phyloP scores from a whole-genome alignment of 2,329 filamentous ascomycete genomes.

The Cordyceps pruinosa region DNA sequence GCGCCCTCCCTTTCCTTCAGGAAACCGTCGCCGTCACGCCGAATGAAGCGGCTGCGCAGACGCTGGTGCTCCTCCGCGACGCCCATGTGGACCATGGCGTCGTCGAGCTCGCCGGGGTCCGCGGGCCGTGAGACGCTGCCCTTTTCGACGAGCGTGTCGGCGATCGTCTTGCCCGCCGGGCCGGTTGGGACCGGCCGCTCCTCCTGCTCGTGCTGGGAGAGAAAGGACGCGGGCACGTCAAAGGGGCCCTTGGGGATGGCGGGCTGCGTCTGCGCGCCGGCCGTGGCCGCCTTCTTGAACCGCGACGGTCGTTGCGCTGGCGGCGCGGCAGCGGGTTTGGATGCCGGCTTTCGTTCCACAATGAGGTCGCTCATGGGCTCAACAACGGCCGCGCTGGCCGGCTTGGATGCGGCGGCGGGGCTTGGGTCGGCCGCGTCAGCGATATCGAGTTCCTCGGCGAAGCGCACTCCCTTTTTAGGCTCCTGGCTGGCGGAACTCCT shows the following conservation, averaged over 20 bases:
- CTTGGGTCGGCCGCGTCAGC: constrained; percentile 35
- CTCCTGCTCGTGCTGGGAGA: constrained; percentile 27
- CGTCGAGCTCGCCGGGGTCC: constrained; percentile 61
- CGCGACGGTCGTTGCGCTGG: constrained; percentile 37
- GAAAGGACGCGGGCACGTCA: constrained; percentile 35
- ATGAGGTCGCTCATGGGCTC: constrained; percentile 46
- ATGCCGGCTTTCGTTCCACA: constrained; percentile 35
- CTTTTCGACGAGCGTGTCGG: constrained; percentile 53
- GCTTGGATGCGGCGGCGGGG: constrained; percentile 13
- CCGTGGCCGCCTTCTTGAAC: constrained; percentile 41
- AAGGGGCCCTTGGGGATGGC: constrained; percentile 34
- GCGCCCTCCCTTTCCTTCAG: constrained; percentile 61
- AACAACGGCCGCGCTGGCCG: constrained; percentile 27
- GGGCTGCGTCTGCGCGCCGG: constrained; percentile 14
- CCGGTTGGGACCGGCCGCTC: constrained; percentile 35
- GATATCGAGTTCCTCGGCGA: constrained; percentile 68
- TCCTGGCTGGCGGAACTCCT: constrained; percentile 17
- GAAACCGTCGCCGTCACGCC: constrained; percentile 71
- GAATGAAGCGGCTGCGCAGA: constrained; percentile 74
- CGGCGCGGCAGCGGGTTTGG: constrained; percentile 15
- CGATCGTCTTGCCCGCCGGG: constrained; percentile 49
- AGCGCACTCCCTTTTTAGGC: constrained; percentile 69
- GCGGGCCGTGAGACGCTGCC: constrained; percentile 27
- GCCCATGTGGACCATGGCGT: constrained; percentile 63
- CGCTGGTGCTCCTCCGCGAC: constrained; percentile 78